Evolutionary conservation across 306 rosid species (phyloP).

Genomic region (Comarum palustre): DNA sequence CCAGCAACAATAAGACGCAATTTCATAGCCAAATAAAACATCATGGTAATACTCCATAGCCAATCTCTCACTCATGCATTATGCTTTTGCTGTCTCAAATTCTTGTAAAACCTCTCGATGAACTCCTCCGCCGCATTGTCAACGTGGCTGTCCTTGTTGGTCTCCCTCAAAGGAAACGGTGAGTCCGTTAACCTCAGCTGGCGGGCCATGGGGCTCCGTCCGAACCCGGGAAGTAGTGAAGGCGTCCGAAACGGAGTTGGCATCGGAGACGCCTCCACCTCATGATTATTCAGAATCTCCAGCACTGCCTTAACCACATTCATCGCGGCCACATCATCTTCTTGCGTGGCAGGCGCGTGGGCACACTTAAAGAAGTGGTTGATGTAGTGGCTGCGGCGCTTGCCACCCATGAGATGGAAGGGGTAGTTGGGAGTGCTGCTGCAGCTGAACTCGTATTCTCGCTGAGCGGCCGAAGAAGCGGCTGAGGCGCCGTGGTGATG

Average conservation of each 20-base stretch:
- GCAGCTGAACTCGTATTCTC: slow-evolving; percentile 93
- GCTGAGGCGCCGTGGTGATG: slow-evolving; percentile 36
- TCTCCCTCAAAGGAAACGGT: slow-evolving; percentile 64
- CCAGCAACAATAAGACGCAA: neutral
- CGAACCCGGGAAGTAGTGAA: slow-evolving; percentile 48
- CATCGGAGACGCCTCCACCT: slow-evolving; percentile 20
- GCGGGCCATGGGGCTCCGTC: slow-evolving; percentile 52
- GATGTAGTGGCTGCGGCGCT: slow-evolving; percentile 42
- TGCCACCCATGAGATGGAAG: slow-evolving; percentile 30
- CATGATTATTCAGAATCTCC: slow-evolving; percentile 48
- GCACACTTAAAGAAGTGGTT: slow-evolving; percentile 46
- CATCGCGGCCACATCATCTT: slow-evolving; percentile 45
- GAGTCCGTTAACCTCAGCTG: slow-evolving; percentile 90
- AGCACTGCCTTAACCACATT: slow-evolving; percentile 42
- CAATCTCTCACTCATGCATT: neutral
- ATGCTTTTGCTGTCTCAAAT: slow-evolving; percentile 42
- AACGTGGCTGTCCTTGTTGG: slow-evolving; percentile 46
- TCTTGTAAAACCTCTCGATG: slow-evolving; percentile 67
- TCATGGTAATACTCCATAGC: neutral
- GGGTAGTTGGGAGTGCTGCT: slow-evolving; percentile 62
- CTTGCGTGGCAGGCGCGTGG: slow-evolving; percentile 45
- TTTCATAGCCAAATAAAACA: neutral
- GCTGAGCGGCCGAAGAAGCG: slow-evolving; percentile 16
- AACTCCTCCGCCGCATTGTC: slow-evolving; percentile 84
- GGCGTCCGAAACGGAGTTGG: slow-evolving; percentile 14